Base-by-base conservation (phyloP, 129 eudicot species). In the Saussurea involucrata region DNA sequence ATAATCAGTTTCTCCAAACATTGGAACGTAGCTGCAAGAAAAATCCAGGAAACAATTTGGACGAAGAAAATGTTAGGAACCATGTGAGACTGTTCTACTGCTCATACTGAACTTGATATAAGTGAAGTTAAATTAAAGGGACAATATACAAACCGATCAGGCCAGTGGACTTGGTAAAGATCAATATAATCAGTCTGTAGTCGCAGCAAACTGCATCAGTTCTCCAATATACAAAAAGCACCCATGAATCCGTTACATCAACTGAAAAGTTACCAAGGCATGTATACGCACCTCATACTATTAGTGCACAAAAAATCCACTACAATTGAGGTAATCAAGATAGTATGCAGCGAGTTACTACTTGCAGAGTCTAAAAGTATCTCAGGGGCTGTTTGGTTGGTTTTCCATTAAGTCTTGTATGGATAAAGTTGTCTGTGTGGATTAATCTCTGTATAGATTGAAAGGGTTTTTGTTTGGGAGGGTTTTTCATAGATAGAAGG, bases 161-260 rank as follows among this genome's bases (percentile, higher is more conserved):
- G 98, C 98, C 98, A 95, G 78, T 95, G 98, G 79, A 95, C 60
- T 81, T 95, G 98, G 81, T 91, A 95, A 74, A 95, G 85, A 85
- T 95, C 98, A 76, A 95, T 87, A 80, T 91, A 89, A 72, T 95
- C 97, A 5, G 90, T 91, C 78, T 74, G 84, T 37, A 86, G 74
- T 69, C 97, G 88, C 84, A 83, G 57, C 86, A 95, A 86, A 76
- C 98, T 95, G 96, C 92, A 88, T 3, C 46, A 71, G 83, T 68
- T 61, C 78, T 34, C 78, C 78, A 82, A 44, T 65, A 82, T 8
- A 70, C 70, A 81, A 72, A 78, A 78, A 25, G 6, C 31, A 78
- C n/a, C 72, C 83, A 79, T 71, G 78, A 79, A 72, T 37, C 44
- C 28, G 1, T 34, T 69, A 78, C 28, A 67, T 67, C 74, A 57